phyloP scores from a whole-genome alignment of 768 basidiomycete species.

The Sporobolomyces roseus region DNA sequence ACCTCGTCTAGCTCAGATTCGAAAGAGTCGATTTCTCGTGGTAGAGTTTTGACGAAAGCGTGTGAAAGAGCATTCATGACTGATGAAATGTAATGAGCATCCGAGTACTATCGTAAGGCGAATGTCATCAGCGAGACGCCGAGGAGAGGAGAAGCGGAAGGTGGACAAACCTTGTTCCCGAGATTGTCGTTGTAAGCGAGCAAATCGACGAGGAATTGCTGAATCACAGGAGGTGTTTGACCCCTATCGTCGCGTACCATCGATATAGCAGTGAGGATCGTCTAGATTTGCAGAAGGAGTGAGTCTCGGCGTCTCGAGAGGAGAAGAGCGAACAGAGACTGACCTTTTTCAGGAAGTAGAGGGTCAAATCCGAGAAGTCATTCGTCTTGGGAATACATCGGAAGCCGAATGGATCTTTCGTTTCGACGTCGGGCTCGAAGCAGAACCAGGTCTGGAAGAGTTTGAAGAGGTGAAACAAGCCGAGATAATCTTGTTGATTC shows the following conservation, averaged over 20 bases:
- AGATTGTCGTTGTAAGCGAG: slow-evolving; percentile 95
- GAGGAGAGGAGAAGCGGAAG: background rate
- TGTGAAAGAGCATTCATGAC: slow-evolving; percentile 77
- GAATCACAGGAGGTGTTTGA: slow-evolving; percentile 77
- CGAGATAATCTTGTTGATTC: slow-evolving; percentile 75
- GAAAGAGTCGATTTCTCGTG: slow-evolving; percentile 55
- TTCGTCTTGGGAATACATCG: slow-evolving; percentile 93
- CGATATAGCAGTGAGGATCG: slow-evolving; percentile 74
- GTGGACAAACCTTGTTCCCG: slow-evolving; percentile 66
- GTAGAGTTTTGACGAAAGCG: slow-evolving; percentile 61
- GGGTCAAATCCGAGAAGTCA: slow-evolving; percentile 82
- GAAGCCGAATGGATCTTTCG: slow-evolving; percentile 77
- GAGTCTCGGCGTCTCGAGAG: background rate
- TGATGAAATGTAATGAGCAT: slow-evolving; percentile 82
- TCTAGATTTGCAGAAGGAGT: slow-evolving; percentile 51
- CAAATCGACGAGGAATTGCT: slow-evolving; percentile 83
- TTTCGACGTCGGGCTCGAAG: slow-evolving; percentile 55
- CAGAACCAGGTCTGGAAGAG: slow-evolving; percentile 86
- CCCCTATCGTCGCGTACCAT: slow-evolving; percentile 81
- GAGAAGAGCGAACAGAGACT: slow-evolving; percentile 34
- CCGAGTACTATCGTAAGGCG: too few species aligned
- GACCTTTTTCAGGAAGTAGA: slow-evolving; percentile 94
- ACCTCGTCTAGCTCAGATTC: slow-evolving; percentile 47
- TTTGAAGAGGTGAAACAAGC: slow-evolving; percentile 92
- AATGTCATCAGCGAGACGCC: too few species aligned